Evolutionary conservation across 306 rosid species (phyloP).

Genomic region (Quercus parvula): DNA sequence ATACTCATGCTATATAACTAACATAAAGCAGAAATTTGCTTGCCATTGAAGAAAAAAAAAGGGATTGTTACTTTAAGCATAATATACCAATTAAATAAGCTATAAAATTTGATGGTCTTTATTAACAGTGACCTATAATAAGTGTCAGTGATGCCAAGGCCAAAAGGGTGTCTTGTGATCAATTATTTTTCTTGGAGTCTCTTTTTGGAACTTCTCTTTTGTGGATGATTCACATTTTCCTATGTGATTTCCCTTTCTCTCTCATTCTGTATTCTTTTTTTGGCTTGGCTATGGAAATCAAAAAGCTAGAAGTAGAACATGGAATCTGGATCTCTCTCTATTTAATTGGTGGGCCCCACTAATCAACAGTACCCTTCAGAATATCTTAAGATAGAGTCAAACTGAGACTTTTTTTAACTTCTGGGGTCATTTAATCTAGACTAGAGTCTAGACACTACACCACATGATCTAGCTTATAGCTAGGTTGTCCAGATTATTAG

Average conservation of each 20-base stretch:
- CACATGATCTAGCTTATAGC: neutral
- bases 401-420: neutral
- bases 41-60: neutral
- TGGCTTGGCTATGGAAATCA: neutral
- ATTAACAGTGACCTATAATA: neutral
- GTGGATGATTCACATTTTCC: conserved; percentile 26
- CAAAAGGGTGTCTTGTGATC: neutral
- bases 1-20: neutral
- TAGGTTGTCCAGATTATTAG: conserved; percentile 19
- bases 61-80: neutral
- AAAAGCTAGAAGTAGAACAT: neutral
- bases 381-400: neutral
- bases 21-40: neutral
- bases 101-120: neutral
- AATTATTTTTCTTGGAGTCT: conserved; percentile 30
- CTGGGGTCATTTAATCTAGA: conserved; percentile 19
- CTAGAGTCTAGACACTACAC: neutral
- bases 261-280: neutral
- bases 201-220: conserved; percentile 46
- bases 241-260: neutral
- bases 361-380: neutral
- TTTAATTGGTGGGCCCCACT: neutral
- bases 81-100: no score
- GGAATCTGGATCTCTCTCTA: neutral
- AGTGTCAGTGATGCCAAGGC: conserved; percentile 1